Percentiles rank a stretch among this genome's conserved stretches.
These are phyloP conservation scores for Coemansia sp. DNA, from an alignment of 371 early-diverging fungal genomes.

Conservation along the genomic window DNA sequence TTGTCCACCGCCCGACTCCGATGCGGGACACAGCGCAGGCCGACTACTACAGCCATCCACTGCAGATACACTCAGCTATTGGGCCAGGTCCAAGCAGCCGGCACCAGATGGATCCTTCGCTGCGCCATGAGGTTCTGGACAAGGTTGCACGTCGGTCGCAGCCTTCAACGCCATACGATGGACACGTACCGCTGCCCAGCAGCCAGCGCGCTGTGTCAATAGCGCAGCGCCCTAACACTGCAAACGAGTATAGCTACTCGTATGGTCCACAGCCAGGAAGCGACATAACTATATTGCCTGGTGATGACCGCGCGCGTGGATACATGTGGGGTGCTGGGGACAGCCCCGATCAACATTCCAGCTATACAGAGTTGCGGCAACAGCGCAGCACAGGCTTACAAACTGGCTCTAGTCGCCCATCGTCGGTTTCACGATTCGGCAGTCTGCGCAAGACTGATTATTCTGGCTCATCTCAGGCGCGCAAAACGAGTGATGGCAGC, in stretches of 20 bases:
- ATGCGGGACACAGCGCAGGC: conserved; percentile 5
- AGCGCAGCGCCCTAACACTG: conserved; percentile 14
- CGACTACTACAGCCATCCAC: conserved; percentile 21
- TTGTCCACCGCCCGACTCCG: conserved; percentile 5
- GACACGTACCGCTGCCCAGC: conserved; percentile 8
- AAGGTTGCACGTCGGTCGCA: conserved; percentile 43
- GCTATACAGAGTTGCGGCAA: neutral
- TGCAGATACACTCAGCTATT: conserved; percentile 27
- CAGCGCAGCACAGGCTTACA: neutral
- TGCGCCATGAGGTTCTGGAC: conserved; percentile 43
- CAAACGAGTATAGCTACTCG: conserved; percentile 1
- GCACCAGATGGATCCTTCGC: conserved; percentile 19
- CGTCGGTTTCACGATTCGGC: conserved; percentile 9
- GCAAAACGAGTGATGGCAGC: conserved; percentile 44
- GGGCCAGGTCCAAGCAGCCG: conserved; percentile 4
- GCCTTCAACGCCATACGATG: conserved; percentile 36
- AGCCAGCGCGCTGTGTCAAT: conserved; percentile 12
- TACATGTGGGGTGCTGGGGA: conserved; percentile 17
- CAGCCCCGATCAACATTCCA: conserved; percentile 1
- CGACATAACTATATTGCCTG: conserved; percentile 38
- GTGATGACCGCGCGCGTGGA: conserved; percentile 26
- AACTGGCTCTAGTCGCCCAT: neutral
- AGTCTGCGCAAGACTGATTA: conserved; percentile 23
- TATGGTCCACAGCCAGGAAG: conserved; percentile 3
- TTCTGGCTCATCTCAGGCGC: conserved; percentile 22